These are phyloP conservation scores for Mycena epipterygia DNA, from an alignment of 768 basidiomycete species.

Conservation along the genomic window DNA sequence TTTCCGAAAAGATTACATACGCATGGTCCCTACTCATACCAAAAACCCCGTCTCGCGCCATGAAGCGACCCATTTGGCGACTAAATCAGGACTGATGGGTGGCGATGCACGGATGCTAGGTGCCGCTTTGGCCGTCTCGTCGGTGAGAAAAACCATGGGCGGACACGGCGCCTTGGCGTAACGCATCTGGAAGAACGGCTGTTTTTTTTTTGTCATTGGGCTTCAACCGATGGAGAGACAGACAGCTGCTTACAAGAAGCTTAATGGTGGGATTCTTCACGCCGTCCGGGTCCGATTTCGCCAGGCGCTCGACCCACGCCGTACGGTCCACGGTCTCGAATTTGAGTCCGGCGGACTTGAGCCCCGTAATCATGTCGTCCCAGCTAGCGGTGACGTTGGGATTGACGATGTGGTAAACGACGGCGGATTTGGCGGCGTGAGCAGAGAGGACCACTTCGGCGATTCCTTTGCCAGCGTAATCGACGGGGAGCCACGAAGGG, in stretches of 20 bases:
- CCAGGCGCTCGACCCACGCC: slow-evolving; percentile 55
- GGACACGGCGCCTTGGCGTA: slow-evolving; percentile 39
- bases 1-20: neutral
- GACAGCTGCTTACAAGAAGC: slow-evolving; percentile 47
- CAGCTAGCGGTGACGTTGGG: slow-evolving; percentile 50
- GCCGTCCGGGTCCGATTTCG: slow-evolving; percentile 52
- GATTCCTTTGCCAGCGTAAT: slow-evolving; percentile 63
- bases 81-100: slow-evolving; percentile 48
- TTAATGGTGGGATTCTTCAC: slow-evolving; percentile 58
- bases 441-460: slow-evolving; percentile 54
- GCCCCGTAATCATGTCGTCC: slow-evolving; percentile 54
- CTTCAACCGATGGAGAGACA: neutral
- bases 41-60: slow-evolving; percentile 59
- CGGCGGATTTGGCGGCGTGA: slow-evolving; percentile 25
- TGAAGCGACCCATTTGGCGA: slow-evolving; percentile 56
- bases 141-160: slow-evolving; percentile 52
- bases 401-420: slow-evolving; percentile 57
- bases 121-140: slow-evolving; percentile 47
- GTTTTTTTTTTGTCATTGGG: neutral
- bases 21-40: slow-evolving; percentile 3
- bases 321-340: slow-evolving; percentile 53
- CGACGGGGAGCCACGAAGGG: slow-evolving; percentile 67
- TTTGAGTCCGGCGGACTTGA: slow-evolving; percentile 52
- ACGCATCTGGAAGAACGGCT: slow-evolving; percentile 53
- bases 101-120: slow-evolving; percentile 48